Evolutionary conservation across 768 basidiomycete species (phyloP), one percentile per base, ranked within the genome.

Genomic region (Mycena leptocephala): DNA sequence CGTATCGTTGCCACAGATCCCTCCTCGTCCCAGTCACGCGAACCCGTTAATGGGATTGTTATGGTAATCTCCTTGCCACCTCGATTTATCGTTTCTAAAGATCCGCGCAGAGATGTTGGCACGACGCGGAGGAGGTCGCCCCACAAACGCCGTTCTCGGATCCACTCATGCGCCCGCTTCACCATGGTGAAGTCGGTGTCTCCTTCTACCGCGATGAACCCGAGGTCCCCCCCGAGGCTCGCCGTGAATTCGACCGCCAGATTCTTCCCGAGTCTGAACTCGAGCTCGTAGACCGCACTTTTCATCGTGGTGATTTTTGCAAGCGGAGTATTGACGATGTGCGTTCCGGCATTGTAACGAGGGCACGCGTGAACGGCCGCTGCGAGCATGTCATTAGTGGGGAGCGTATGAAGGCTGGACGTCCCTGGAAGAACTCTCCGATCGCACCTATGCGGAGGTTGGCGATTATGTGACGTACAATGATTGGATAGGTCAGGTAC

Each of bases 401-500:
- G 18, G 89, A 90, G 72, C 82, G 85, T 33, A 79, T 96, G 86
- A 90, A 5, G 92, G 89, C 10, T 97, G 95, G 95, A 89, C 90
- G 77, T 87, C 88, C 13, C 79, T 88, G 70, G 86, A 89, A 46
- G 92, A 95, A 62, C 82, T 97, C 30, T 88, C 90, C 78, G 87
- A 88, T 28, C 88, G 89, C 30, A 84, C 88, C 37, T 90, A 92
- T 33, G 89, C 95, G 30, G 95, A 95, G 73, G 88, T 95, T 46
- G 94, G 95, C 8, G 96, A 97, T 83, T 95, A 93, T 86, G 95
- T 97, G 61, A 87, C 93, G 22, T 92, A 92, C 80, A 91, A 95
- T 78, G 92, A 96, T 82, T 98, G 97, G 97, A 87, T 98, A 80
- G 97, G 97, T 66, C 95, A 96, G 89, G 95, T 95, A 82, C 82